Evolutionary conservation across 495 filamentous ascomycete genomes (phyloP).

Genomic region (Coniosporium apollinis): DNA sequence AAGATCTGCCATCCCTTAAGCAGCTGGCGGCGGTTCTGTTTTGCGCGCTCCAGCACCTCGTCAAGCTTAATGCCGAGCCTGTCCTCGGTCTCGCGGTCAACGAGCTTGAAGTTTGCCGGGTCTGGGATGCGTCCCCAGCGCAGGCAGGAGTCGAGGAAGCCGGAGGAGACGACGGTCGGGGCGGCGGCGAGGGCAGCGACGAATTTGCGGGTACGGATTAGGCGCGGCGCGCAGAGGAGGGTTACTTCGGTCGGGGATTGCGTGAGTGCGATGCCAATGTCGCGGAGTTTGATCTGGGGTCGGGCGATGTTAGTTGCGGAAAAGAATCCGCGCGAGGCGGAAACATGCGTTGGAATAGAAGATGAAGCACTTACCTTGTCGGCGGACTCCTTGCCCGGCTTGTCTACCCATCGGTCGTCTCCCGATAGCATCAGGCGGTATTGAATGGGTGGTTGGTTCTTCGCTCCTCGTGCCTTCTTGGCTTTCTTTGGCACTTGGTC

Average conservation of each 20-base stretch:
- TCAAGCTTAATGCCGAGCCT: slow-evolving; percentile 49
- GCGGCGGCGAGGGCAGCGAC: slow-evolving; percentile 66
- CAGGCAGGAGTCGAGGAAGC: slow-evolving; percentile 66
- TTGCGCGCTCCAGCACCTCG: slow-evolving; percentile 48
- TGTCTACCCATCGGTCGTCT: slow-evolving; percentile 57
- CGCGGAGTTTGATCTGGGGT: slow-evolving; percentile 60
- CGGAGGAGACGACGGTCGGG: slow-evolving; percentile 52
- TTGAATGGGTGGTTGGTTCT: slow-evolving; percentile 31
- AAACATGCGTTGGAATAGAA: too few relatives aligned
- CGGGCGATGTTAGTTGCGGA: too few relatives aligned
- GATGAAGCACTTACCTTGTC: slow-evolving; percentile 48
- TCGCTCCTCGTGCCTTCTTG: slow-evolving; percentile 35
- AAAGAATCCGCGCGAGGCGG: too few relatives aligned
- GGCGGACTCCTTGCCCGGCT: slow-evolving; percentile 51
- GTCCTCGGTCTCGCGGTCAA: slow-evolving; percentile 54
- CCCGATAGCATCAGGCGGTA: slow-evolving; percentile 66
- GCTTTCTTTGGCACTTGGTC: slow-evolving; percentile 35
- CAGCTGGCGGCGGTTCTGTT: slow-evolving; percentile 55
- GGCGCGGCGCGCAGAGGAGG: slow-evolving; percentile 70
- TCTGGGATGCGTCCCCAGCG: slow-evolving; percentile 32
- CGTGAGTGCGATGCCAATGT: slow-evolving; percentile 66
- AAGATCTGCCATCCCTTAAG: slow-evolving; percentile 59
- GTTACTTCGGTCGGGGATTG: slow-evolving; percentile 57
- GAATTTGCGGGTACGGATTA: slow-evolving; percentile 87
- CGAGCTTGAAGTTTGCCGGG: slow-evolving; percentile 43